Evolutionary conservation across 2,329 filamentous ascomycete genomes (phyloP), one percentile per base, ranked within the genome.

Genomic region (Coniochaeta pulveracea): DNA sequence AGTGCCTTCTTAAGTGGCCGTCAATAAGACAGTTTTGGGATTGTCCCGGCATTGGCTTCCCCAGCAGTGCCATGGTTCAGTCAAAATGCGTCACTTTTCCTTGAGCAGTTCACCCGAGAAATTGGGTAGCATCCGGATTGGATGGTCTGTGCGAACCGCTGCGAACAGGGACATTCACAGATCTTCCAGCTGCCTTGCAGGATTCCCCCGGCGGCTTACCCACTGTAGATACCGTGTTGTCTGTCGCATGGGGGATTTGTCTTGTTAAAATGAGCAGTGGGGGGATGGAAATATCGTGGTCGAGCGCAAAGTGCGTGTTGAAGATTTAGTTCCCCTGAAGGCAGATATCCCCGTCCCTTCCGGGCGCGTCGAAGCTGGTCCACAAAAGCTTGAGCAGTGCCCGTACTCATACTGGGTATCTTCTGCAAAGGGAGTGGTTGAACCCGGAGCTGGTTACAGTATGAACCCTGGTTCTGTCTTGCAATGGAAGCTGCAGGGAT

Each of bases 11-110:
- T 31, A 31, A 12, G 28, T 21, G 28, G 18, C 18, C 22, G 18
- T 17, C 22, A 12, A 22, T 31, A 31, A 31, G 28, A 31, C 28
- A 31, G 18, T 14, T 7, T 31, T 31, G n/a, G 28, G 28, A 19
- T 10, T 31, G 11, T 22, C 14, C 6, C 10, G 16, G 18, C 18
- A 21, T n/a, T n/a, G n/a, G n/a, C n/a, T n/a, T n/a, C n/a, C n/a
- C n/a, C n/a, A n/a, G n/a, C n/a, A n/a, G n/a, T n/a, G 22, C 28
- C 28, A 7, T 31, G 28, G 28, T 31, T 19, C 17, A 4, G 12
- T 6, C 17, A 21, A 31, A 15, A 21, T 31, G 6, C 18, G 18
- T 14, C 28, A 22, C 14, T 19, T 29, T n/a, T 9, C 6, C 22
- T 19, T n/a, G 16, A 12, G 18, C 6, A 31, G 17, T 22, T 21